Evolutionary conservation across 352 stramenopile genomes (phyloP), one percentile per base, ranked within the genome.

Genomic region (Pythium aphanidermatum): DNA sequence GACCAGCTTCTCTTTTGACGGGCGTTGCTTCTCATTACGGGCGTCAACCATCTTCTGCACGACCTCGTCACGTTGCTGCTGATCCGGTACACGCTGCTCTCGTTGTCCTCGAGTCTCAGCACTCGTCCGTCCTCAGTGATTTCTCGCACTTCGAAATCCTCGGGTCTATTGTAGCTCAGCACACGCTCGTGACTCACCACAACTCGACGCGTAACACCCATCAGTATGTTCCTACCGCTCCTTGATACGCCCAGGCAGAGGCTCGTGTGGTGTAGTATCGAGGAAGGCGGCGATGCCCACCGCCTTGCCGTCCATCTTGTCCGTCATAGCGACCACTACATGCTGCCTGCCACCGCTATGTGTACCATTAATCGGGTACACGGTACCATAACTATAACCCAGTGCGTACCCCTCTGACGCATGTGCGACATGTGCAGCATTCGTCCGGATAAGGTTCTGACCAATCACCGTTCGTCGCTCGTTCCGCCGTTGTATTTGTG

Each of bases 81-180:
- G 44, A 2, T 59, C 71, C 2, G 72, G 74, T 10, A 85, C 4
- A 8, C 50, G 60, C 0, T 41, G 5, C 19, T 53, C 31, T 50
- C 47, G 0, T 55, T 19, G 7, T 62, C 50, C 10, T 44, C 46
- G 17, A 92, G 67, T 7, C 21, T 21, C 16, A 88, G 62, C 23
- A 86, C 51, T 7, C 54, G 24, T 39, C 65, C 60, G 10, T 64
- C 38, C 6, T 50, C 31, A 43, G 60, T 68, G 53, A 89, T 82
- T 56, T 92, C 80, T 33, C 58, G 73, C 30, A 92, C 80, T 14
- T 82, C 43, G 46, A 92, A 92, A 41, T 92, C 80, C 32, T 70
- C 51, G 10, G 74, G 65, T 36, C 65, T 76, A n/a, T n/a, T n/a
- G n/a, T n/a, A n/a, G n/a, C n/a, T n/a, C n/a, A n/a, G n/a, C n/a